phyloP scores from a whole-genome alignment of 2,329 filamentous ascomycete genomes.

The Hymenoscyphus scutula region DNA sequence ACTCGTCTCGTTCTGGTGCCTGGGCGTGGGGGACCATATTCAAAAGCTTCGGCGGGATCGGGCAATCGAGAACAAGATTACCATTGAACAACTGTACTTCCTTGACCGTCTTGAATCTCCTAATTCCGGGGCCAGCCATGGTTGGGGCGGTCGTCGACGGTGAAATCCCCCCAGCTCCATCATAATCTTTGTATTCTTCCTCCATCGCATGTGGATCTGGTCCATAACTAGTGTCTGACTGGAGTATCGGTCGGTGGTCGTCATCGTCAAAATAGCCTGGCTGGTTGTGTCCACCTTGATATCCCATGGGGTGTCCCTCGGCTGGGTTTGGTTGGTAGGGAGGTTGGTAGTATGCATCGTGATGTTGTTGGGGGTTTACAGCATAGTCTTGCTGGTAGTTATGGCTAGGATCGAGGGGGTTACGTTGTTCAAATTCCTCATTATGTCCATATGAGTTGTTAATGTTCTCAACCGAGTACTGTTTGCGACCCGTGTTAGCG shows the following conservation, averaged over 20 bases:
- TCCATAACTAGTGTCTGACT: constrained; percentile 49
- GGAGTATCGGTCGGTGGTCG: constrained; percentile 75
- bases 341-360: constrained; percentile 81
- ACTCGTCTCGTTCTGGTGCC: constrained; percentile 78
- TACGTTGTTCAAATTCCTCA: constrained; percentile 55
- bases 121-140: constrained; percentile 61
- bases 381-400: constrained; percentile 65
- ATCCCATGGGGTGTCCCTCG: constrained; percentile 34
- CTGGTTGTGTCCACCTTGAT: constrained; percentile 24
- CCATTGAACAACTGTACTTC: constrained; percentile 96
- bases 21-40: constrained; percentile 45
- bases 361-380: constrained; percentile 79
- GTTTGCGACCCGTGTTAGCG: constrained; percentile 21
- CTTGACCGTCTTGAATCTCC: constrained; percentile 97
- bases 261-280: constrained; percentile 50
- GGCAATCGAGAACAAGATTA: constrained; percentile 95
- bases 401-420: constrained; percentile 45
- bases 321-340: constrained; percentile 65
- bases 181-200: constrained; percentile 45
- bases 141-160: constrained; percentile 43
- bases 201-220: constrained; percentile 50
- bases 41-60: constrained; percentile 82
- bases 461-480: constrained; percentile 72
- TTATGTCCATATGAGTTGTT: constrained; percentile 61
- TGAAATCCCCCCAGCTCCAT: constrained; percentile 34